Conservation (phyloP, 2,329 filamentous ascomycete species). For the Cladophialophora yegresii region DNA sequence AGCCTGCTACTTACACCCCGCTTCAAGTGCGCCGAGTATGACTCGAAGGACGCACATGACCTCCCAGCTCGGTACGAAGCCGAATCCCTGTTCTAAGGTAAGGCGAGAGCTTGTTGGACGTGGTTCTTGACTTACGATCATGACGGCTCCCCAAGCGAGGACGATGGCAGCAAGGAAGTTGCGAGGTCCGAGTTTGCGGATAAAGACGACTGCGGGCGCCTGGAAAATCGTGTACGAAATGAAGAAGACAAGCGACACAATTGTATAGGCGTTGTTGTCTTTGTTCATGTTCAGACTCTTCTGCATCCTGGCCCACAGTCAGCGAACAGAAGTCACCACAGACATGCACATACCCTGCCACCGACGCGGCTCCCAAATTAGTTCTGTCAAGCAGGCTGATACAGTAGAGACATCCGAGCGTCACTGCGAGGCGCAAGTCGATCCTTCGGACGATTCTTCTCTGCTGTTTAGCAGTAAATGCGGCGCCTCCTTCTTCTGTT, state of each 20-base stretch:
- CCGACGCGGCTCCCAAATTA: slow-evolving; percentile 69
- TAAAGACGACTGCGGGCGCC: slow-evolving; percentile 67
- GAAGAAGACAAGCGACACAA: slow-evolving; percentile 64
- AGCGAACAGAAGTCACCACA: background rate
- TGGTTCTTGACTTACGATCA: slow-evolving; percentile 39
- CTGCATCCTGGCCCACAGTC: background rate
- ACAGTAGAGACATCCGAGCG: slow-evolving; percentile 69
- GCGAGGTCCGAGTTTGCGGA: slow-evolving; percentile 62
- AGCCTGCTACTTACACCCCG: slow-evolving; percentile 46
- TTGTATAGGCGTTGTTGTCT: background rate
- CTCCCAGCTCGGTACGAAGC: slow-evolving; percentile 38
- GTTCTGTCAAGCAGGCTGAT: slow-evolving; percentile 77
- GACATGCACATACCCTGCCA: slow-evolving; percentile 71
- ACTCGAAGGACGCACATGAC: slow-evolving; percentile 37
- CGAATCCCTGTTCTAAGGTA: slow-evolving; percentile 25
- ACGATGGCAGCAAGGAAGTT: slow-evolving; percentile 39
- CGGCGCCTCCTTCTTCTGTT: background rate
- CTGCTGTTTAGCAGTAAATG: slow-evolving; percentile 53
- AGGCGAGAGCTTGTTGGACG: slow-evolving; percentile 29
- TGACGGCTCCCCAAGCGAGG: slow-evolving; percentile 48
- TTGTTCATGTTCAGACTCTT: background rate
- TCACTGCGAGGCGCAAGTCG: slow-evolving; percentile 65
- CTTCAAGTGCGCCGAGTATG: slow-evolving; percentile 65
- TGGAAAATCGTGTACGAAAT: slow-evolving; percentile 71
- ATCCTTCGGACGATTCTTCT: slow-evolving; percentile 67